A percentile compares a stretch with the other conserved stretches of the same genome.
These are phyloP conservation scores for Skeletonema costatum DNA, from an alignment of 108 stramenopile genomes.

Conservation along the genomic window DNA sequence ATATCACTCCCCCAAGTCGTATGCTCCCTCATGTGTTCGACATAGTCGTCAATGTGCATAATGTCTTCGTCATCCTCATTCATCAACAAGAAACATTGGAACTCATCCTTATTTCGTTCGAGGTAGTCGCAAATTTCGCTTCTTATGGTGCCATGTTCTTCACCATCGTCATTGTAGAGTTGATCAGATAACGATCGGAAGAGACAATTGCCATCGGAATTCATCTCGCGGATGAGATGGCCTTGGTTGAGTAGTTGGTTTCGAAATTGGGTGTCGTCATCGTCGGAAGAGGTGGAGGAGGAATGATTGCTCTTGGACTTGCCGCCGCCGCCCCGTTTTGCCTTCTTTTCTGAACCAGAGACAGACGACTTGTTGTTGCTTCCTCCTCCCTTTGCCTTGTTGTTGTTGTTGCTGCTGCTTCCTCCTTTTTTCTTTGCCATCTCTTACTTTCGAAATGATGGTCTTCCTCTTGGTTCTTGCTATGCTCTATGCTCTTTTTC, in stretches of 20 bases:
- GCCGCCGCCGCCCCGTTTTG: neutral
- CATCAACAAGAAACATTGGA: slow-evolving; percentile 69
- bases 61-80: slow-evolving; percentile 81
- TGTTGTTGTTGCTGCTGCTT: neutral
- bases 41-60: slow-evolving; percentile 66
- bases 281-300: neutral
- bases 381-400: neutral
- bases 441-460: neutral
- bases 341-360: neutral
- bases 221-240: slow-evolving; percentile 60
- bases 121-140: slow-evolving; percentile 72
- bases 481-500: neutral
- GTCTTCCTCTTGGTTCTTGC: neutral
- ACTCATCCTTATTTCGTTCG: slow-evolving; percentile 65
- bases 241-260: slow-evolving; percentile 25
- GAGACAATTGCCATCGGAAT: slow-evolving; percentile 85
- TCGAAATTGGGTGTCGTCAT: slow-evolving; percentile 29
- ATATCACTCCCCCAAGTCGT: slow-evolving; percentile 83
- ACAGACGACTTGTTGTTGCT: neutral
- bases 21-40: slow-evolving; percentile 69
- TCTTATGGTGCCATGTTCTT: slow-evolving; percentile 56
- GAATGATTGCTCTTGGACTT: neutral
- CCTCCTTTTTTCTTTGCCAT: neutral
- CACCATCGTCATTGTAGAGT: slow-evolving; percentile 64
- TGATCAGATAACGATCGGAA: slow-evolving; percentile 86